Conservation (phyloP, 2,329 filamentous ascomycete species). For the Colletotrichum godetiae region DNA sequence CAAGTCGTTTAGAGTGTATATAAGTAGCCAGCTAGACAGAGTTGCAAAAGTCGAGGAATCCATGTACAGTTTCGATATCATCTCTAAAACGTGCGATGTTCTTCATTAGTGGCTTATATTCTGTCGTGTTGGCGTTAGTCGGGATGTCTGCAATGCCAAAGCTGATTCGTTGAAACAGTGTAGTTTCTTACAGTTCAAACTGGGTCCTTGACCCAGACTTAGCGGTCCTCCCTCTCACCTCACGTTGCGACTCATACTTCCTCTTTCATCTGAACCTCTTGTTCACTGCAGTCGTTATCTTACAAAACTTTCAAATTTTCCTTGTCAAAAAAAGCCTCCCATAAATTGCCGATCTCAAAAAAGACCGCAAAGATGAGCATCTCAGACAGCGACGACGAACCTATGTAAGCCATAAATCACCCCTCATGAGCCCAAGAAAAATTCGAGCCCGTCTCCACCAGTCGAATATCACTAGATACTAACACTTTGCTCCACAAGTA, state of each 20-base stretch:
- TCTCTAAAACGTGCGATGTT: not conserved
- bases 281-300: not conserved
- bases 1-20: conserved; percentile 41
- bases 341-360: too few relatives aligned
- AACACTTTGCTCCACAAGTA: conserved; percentile 50
- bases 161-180: conserved; percentile 21
- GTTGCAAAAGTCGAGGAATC: conserved; percentile 33
- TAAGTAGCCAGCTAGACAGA: conserved; percentile 44
- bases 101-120: not conserved
- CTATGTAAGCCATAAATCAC: conserved; percentile 53
- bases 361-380: conserved; percentile 9
- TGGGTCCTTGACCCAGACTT: conserved; percentile 12
- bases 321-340: too few relatives aligned
- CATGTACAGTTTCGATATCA: conserved; percentile 23
- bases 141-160: not conserved
- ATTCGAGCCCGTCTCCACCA: not conserved
- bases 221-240: not conserved
- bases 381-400: conserved; percentile 57
- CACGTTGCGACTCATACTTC: conserved; percentile 3
- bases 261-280: not conserved
- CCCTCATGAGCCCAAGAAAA: not conserved
- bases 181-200: conserved; percentile 12
- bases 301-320: too few relatives aligned
- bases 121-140: not conserved
- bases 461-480: not conserved